phyloP scores from a whole-genome alignment of 371 early-diverging fungal species.

The Syncephalastrum racemosum region DNA sequence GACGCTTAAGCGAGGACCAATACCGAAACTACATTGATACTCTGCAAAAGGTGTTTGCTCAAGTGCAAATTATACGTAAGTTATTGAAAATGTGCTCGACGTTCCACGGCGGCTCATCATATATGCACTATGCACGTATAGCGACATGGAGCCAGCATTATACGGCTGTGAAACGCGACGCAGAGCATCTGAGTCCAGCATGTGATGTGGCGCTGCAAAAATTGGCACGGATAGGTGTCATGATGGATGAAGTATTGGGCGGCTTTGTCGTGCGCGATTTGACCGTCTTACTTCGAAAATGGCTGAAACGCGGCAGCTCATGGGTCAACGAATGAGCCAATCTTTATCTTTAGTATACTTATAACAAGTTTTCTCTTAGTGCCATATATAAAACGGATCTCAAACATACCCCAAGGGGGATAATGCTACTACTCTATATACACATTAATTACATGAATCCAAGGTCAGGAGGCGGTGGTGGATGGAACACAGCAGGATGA shows the following conservation, averaged over 20 bases:
- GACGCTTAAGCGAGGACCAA: conserved; percentile 36
- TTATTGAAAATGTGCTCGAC: too few relatives aligned
- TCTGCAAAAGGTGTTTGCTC: conserved; percentile 35
- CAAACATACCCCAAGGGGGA: too few relatives aligned
- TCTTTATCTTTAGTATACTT: conserved; percentile 12
- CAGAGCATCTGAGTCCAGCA: conserved; percentile 23
- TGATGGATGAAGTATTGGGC: conserved; percentile 36
- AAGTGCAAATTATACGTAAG: conserved; percentile 39
- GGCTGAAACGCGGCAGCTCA: conserved; percentile 49
- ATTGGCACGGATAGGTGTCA: conserved; percentile 35
- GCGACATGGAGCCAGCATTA: conserved; percentile 43
- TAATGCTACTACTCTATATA: too few relatives aligned
- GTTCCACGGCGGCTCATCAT: background rate
- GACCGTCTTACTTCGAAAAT: conserved; percentile 47
- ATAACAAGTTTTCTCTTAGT: too few relatives aligned
- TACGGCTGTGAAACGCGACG: conserved; percentile 16
- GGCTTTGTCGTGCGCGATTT: conserved; percentile 50
- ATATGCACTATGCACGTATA: conserved; percentile 7
- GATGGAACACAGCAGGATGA: too few relatives aligned
- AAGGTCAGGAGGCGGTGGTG: too few relatives aligned
- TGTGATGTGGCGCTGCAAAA: conserved; percentile 32
- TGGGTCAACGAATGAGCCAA: conserved; percentile 50
- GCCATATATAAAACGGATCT: too few relatives aligned
- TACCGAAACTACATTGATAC: conserved; percentile 44
- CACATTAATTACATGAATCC: too few relatives aligned